phyloP scores from a whole-genome alignment of 305 asterid species.

The Withania somnifera region DNA sequence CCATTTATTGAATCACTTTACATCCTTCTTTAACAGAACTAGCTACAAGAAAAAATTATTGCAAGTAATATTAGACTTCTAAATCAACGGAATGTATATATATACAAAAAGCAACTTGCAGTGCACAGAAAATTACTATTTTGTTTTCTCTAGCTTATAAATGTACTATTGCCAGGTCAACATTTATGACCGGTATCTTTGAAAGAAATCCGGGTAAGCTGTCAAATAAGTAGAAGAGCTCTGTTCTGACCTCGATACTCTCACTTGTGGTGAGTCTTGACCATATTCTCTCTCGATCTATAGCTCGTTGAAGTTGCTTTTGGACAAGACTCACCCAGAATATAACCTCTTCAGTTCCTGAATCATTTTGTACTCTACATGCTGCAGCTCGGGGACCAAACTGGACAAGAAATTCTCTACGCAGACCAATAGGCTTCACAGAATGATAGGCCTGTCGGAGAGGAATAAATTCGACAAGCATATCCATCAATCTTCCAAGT shows the following conservation, averaged over 20 bases:
- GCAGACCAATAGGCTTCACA: conserved; percentile 66
- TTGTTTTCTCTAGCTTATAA: neutral
- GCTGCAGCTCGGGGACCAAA: conserved; percentile 93
- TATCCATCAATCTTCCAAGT: conserved; percentile 90
- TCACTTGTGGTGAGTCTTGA: conserved; percentile 89
- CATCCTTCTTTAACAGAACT: neutral
- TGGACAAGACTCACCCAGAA: conserved; percentile 92
- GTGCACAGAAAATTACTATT: neutral
- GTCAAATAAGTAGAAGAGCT: neutral
- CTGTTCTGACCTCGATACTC: conserved; percentile 77
- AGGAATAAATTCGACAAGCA: conserved; percentile 70
- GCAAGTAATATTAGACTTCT: neutral
- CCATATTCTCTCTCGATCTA: conserved; percentile 96
- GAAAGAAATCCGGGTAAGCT: neutral
- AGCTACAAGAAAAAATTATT: neutral
- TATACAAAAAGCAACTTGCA: neutral
- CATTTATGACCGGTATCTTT: neutral
- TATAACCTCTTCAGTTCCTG: conserved; percentile 63
- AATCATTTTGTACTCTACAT: conserved; percentile 46
- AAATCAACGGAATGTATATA: neutral
- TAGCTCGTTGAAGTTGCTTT: conserved; percentile 78
- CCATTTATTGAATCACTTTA: neutral
- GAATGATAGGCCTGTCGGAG: conserved; percentile 61
- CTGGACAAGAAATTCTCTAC: conserved; percentile 86
- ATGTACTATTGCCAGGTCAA: neutral